A percentile compares a stretch with the other conserved stretches of the same genome.
Conservation (phyloP, 139 green algal genomes). For the Micractinium conductrix region DNA sequence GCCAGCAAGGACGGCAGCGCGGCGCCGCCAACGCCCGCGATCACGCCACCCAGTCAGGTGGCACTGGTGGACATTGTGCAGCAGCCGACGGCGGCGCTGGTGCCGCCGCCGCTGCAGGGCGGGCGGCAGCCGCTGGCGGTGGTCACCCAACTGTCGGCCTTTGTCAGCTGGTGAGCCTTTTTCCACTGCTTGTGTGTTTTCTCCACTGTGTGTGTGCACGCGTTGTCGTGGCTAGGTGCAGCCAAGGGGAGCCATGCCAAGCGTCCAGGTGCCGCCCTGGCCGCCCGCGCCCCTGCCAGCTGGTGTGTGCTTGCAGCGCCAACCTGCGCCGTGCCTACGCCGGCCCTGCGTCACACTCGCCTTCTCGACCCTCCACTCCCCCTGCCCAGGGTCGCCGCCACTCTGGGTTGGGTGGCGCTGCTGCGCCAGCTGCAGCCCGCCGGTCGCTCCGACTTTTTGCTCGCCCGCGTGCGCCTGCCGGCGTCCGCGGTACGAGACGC, state of each 20-base stretch:
- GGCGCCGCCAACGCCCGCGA: background rate
- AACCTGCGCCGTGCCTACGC: no score
- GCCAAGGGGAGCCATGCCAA: no score
- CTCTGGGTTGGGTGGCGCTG: slow-evolving; percentile 32
- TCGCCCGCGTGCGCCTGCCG: slow-evolving; percentile 35
- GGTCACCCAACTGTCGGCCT: slow-evolving; percentile 4
- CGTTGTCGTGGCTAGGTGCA: no score
- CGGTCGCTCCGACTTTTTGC: slow-evolving; percentile 27
- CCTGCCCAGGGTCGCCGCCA: slow-evolving; percentile 23
- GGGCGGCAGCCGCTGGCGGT: background rate
- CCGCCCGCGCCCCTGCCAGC: no score
- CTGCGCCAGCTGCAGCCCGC: slow-evolving; percentile 42
- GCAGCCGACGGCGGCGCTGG: background rate
- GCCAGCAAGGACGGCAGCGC: background rate
- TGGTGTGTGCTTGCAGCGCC: no score
- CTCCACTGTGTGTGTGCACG: no score
- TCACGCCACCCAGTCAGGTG: background rate
- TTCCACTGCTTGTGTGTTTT: no score
- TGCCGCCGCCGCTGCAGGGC: background rate
- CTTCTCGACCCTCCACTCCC: background rate
- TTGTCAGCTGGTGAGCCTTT: slow-evolving; percentile 40
- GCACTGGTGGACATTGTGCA: slow-evolving; percentile 9
- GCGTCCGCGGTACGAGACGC: slow-evolving; percentile 12
- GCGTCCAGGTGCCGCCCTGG: no score
- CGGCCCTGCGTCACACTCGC: background rate